Evolutionary conservation across 1,284 basidiomycete genomes (phyloP).

Genomic region (Fomitopsis betulina): DNA sequence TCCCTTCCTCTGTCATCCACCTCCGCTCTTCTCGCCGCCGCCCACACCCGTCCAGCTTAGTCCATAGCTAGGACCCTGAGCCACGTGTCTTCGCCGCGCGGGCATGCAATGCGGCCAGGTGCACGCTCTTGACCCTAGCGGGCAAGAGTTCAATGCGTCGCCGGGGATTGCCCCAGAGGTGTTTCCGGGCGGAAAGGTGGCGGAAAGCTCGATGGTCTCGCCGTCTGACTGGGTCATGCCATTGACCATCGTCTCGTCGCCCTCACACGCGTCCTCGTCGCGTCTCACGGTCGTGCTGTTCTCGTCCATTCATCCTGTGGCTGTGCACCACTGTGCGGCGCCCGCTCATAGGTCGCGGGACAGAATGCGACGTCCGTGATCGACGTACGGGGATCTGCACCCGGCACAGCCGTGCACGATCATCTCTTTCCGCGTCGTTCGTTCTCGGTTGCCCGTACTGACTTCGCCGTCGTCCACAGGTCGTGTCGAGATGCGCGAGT

Average conservation of each 20-base stretch:
- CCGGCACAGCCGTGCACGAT: neutral
- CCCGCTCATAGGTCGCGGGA: neutral
- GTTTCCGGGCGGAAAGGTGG: too few relatives aligned
- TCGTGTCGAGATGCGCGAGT: conserved; percentile 62
- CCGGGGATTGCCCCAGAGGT: too few relatives aligned
- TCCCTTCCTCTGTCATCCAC: neutral
- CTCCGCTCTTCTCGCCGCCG: neutral
- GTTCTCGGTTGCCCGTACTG: neutral
- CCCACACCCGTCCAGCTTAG: neutral
- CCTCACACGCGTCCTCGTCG: too few relatives aligned
- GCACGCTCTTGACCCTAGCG: too few relatives aligned
- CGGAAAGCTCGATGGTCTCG: too few relatives aligned
- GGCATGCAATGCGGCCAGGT: too few relatives aligned
- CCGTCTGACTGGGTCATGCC: too few relatives aligned
- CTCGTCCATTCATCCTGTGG: neutral
- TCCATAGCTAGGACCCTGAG: neutral
- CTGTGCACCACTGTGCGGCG: neutral
- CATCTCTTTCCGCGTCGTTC: neutral
- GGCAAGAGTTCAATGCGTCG: too few relatives aligned
- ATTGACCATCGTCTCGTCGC: too few relatives aligned
- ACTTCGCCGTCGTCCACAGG: conserved; percentile 36
- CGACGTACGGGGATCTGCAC: neutral
- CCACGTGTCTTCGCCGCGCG: too few relatives aligned
- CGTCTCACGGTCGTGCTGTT: neutral
- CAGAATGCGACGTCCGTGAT: neutral